Evolutionary conservation across 495 filamentous ascomycete species (phyloP).

Genomic region (Penicillium ochrochloron): DNA sequence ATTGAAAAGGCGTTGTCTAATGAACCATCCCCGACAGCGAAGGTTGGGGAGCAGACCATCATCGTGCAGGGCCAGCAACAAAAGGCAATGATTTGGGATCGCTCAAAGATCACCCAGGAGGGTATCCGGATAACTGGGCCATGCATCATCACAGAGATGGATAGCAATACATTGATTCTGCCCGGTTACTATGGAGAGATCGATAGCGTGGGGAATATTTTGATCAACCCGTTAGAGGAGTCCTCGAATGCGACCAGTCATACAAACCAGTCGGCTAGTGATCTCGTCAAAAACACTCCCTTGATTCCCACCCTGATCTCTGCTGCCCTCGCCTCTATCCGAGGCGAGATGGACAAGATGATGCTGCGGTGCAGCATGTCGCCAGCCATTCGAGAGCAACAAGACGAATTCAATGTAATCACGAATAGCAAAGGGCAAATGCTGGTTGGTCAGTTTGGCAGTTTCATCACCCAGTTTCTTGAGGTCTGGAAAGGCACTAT

Average conservation of each 20-base stretch:
- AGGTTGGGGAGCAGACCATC: conserved; percentile 40
- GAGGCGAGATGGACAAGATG: conserved; percentile 55
- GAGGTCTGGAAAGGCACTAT: conserved; percentile 49
- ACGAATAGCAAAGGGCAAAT: conserved; percentile 52
- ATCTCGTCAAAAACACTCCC: conserved; percentile 42
- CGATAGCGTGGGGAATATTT: conserved; percentile 51
- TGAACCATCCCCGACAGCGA: conserved; percentile 37
- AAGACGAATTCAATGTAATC: conserved; percentile 59
- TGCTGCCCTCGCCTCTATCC: conserved; percentile 50
- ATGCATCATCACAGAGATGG: conserved; percentile 55
- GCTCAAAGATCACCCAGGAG: conserved; percentile 43
- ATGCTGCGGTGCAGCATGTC: conserved; percentile 58
- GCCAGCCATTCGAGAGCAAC: conserved; percentile 56
- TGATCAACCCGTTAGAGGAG: conserved; percentile 44
- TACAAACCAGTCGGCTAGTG: conserved; percentile 31
- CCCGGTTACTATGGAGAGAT: conserved; percentile 51
- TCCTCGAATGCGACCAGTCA: conserved; percentile 18
- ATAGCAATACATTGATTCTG: conserved; percentile 55
- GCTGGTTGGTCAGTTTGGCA: conserved; percentile 57
- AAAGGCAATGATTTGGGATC: conserved; percentile 49
- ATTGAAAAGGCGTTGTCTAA: conserved; percentile 31
- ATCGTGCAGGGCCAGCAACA: conserved; percentile 43
- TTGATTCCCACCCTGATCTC: conserved; percentile 46
- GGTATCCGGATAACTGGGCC: conserved; percentile 46
- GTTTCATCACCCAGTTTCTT: conserved; percentile 55